Conservation (phyloP, 208 protist genomes). For the Trypanosoma cruzi region DNA sequence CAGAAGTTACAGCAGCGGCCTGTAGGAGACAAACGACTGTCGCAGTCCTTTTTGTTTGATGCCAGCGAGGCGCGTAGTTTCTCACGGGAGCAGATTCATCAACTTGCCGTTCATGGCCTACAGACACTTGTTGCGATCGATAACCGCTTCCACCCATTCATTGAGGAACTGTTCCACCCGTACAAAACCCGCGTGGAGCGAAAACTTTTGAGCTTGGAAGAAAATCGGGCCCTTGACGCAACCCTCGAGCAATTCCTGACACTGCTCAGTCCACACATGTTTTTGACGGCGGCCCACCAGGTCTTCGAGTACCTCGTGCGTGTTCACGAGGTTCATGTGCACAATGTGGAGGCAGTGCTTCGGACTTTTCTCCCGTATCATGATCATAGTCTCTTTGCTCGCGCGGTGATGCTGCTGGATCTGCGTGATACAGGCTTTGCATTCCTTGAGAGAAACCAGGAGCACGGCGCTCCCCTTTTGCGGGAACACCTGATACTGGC, state of each 20-base stretch:
- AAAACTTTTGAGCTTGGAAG: slow-evolving; percentile 42
- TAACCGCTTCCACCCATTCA: slow-evolving; percentile 83
- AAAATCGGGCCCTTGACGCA: slow-evolving; percentile 41
- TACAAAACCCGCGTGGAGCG: slow-evolving; percentile 70
- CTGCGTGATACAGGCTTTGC: slow-evolving; percentile 85
- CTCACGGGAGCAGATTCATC: slow-evolving; percentile 85
- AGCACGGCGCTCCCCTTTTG: slow-evolving; percentile 71
- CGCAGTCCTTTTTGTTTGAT: slow-evolving; percentile 83
- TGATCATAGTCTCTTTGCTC: slow-evolving; percentile 86
- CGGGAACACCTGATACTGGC: slow-evolving; percentile 74
- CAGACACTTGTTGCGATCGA: slow-evolving; percentile 76
- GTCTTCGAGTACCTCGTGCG: slow-evolving; percentile 88
- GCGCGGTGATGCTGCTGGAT: slow-evolving; percentile 77
- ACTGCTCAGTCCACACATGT: slow-evolving; percentile 82
- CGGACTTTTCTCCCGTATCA: slow-evolving; percentile 85
- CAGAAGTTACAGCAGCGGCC: slow-evolving; percentile 74
- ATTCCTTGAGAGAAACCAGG: slow-evolving; percentile 82
- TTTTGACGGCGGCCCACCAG: slow-evolving; percentile 85
- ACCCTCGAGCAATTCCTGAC: slow-evolving; percentile 71
- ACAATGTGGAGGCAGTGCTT: slow-evolving; percentile 73
- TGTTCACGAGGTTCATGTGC: slow-evolving; percentile 86
- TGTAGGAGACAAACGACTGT: slow-evolving; percentile 55
- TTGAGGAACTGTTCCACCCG: slow-evolving; percentile 65
- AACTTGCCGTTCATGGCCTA: slow-evolving; percentile 75
- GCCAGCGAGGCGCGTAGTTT: slow-evolving; percentile 69